phyloP scores from a whole-genome alignment of 306 rosid species.

The Rubus parviflorus region DNA sequence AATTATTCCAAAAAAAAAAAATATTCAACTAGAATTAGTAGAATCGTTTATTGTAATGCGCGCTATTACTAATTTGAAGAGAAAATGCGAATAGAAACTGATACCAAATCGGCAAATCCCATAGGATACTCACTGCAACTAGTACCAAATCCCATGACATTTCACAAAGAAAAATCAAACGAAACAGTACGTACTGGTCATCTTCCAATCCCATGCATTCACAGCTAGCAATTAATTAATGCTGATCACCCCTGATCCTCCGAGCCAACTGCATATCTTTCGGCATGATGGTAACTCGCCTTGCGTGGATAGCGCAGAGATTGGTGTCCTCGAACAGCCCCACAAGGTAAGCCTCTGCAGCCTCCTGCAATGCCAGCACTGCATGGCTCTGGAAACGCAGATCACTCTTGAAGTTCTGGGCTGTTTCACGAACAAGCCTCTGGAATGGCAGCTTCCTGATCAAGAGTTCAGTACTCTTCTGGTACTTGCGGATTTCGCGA shows the following conservation, averaged over 20 bases:
- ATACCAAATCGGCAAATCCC: too few relatives aligned
- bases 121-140: too few relatives aligned
- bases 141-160: too few relatives aligned
- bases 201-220: not conserved
- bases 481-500: slow-evolving; percentile 74
- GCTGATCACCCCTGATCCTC: slow-evolving; percentile 81
- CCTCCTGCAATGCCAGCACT: slow-evolving; percentile 80
- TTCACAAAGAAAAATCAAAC: too few relatives aligned
- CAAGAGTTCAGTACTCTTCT: slow-evolving; percentile 24
- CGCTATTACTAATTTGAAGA: too few relatives aligned
- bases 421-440: slow-evolving; percentile 85
- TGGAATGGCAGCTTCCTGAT: slow-evolving; percentile 88
- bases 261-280: slow-evolving; percentile 87
- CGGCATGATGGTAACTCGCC: slow-evolving; percentile 84
- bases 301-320: slow-evolving; percentile 40
- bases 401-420: slow-evolving; percentile 85
- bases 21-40: too few relatives aligned
- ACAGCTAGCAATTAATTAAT: not conserved
- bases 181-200: too few relatives aligned
- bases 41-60: too few relatives aligned
- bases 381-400: slow-evolving; percentile 87
- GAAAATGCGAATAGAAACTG: too few relatives aligned
- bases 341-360: slow-evolving; percentile 81
- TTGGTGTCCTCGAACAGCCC: slow-evolving; percentile 75
- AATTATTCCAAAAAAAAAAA: too few relatives aligned